These are phyloP conservation scores for Bromus sterilis DNA, from an alignment of 176 grass and related monocot genomes.

Conservation along the genomic window DNA sequence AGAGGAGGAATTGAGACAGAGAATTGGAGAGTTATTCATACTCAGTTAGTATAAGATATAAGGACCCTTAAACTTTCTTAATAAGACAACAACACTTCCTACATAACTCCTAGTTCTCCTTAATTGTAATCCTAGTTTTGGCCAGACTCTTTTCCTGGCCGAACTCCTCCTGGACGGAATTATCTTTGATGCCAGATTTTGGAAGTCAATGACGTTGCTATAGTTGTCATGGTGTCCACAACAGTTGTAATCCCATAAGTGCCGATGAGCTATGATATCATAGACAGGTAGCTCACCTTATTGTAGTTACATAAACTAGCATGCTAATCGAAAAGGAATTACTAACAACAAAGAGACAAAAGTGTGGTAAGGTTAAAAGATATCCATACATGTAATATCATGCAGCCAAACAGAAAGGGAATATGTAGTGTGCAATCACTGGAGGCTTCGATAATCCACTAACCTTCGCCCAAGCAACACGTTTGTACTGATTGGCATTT, in stretches of 20 bases:
- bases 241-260: neutral
- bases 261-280: neutral
- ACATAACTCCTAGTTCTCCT: neutral
- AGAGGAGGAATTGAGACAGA: neutral
- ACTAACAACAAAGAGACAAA: neutral
- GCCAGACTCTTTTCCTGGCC: neutral
- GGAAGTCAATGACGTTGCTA: neutral
- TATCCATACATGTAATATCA: neutral
- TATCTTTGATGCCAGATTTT: neutral
- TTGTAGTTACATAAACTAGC: neutral
- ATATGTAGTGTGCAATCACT: neutral
- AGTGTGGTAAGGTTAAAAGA: neutral
- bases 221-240: neutral
- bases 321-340: neutral
- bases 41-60: neutral
- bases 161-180: neutral
- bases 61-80: neutral
- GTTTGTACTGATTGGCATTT: slow-evolving; percentile 96
- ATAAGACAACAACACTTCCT: neutral
- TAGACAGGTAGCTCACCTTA: neutral
- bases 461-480: slow-evolving; percentile 99
- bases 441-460: neutral
- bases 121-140: neutral
- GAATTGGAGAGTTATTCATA: neutral
- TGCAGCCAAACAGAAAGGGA: neutral